Base-by-base conservation (phyloP, 164 flowering plant species). In the Macadamia integrifolia region DNA sequence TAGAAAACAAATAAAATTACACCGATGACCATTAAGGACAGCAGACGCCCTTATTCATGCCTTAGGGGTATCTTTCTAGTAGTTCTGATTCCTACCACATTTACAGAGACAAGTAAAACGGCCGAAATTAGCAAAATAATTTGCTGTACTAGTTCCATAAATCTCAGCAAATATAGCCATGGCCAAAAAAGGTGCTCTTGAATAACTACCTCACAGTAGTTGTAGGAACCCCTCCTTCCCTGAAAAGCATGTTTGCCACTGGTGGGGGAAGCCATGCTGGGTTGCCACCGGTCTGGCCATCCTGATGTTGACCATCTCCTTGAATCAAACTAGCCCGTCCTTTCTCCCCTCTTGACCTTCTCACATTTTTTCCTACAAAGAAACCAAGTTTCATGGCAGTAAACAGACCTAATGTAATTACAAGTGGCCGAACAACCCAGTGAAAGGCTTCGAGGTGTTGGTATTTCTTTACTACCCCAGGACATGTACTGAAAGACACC, bases 371-470 rank as follows among this genome's bases (percentile, higher is more conserved):
- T n/a, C 89, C 92, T 58, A 82, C 76, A 61, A 80, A 79, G 42
- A 80, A 58, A 0, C 97, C 97, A 1, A 90, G 53, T 70, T 87
- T 91, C 83, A 90, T 74, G 0, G 93, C 97, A 29, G 96, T 82
- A 52, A 93, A 83, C 6, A 93, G 69, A 43, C 98, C 92, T 65
- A 90, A 53, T 3, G 93, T 86, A 57, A 90, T 80, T 29, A 91
- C 59, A 60, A 91, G 76, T 3, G 98, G 98, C 69, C 98, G 87
- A 42, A 93, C 87, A 14, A 87, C 84, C 98, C 98, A 91, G 78
- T 93, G 98, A 62, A 87, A 86, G 77, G 90, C 96, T 82, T 91
- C 98, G 40, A 93, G 83, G 76, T 89, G 98, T 71, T 88, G 89
- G 74, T 90, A 93, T 70, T 91, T 93, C 72, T 85, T 84, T 48